Conservation (phyloP, 805 yeast genomes). For the Pichia scutulata region DNA sequence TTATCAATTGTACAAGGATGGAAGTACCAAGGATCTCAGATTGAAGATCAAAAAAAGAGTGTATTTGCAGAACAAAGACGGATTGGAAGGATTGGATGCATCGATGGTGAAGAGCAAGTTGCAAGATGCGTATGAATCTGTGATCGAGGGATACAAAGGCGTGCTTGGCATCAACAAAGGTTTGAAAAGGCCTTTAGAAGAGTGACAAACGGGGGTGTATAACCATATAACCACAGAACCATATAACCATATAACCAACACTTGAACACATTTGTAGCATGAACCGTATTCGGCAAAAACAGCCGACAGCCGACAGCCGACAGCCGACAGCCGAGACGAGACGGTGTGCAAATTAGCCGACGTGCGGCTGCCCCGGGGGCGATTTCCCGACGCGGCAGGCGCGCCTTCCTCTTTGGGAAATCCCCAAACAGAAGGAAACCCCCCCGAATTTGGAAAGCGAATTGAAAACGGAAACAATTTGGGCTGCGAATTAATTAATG, state of each 20-base stretch:
- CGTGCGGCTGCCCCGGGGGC: too few relatives aligned
- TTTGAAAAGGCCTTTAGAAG: neutral
- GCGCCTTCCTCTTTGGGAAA: neutral
- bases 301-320: too few relatives aligned
- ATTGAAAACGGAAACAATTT: too few relatives aligned
- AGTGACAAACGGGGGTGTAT: neutral
- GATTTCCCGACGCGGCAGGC: neutral
- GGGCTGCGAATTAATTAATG: too few relatives aligned
- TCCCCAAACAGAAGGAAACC: neutral
- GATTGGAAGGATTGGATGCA: conserved; percentile 52
- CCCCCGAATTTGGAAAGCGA: too few relatives aligned
- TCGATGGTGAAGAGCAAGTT: conserved; percentile 57
- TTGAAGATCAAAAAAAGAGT: conserved; percentile 66
- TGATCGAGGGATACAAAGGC: neutral
- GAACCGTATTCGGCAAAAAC: too few relatives aligned
- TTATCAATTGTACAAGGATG: conserved; percentile 29
- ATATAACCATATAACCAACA: too few relatives aligned
- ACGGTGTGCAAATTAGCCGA: neutral
- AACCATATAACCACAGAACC: too few relatives aligned
- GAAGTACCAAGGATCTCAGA: conserved; percentile 27
- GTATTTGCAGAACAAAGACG: conserved; percentile 73
- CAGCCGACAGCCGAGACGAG: neutral
- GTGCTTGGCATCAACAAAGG: neutral
- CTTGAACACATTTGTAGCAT: too few relatives aligned
- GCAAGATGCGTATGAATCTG: conserved; percentile 28